phyloP scores from a whole-genome alignment of 139 green algal genomes.

The Astrephomene gubernaculifera region DNA sequence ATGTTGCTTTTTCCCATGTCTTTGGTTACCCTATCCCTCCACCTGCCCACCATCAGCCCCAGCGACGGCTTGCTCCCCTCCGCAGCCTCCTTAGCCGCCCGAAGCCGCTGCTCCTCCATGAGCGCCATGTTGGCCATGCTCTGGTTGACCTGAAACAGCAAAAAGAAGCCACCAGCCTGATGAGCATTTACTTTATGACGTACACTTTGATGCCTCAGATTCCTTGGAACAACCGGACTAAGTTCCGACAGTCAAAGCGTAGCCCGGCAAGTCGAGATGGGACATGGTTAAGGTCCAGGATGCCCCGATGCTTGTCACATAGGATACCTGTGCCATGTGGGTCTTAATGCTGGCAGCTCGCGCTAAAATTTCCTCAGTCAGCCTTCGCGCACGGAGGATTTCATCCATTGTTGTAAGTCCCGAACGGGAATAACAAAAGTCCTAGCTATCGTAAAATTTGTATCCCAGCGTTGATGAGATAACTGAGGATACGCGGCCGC shows the following conservation, averaged over 20 bases:
- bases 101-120: conserved; percentile 26
- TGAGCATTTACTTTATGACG: not conserved
- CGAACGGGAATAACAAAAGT: too few relatives aligned
- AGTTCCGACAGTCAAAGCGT: not conserved
- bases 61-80: not conserved
- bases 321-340: conserved; percentile 30
- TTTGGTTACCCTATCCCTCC: not conserved
- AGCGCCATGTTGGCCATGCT: conserved; percentile 49
- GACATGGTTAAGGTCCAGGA: not conserved
- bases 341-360: conserved; percentile 41
- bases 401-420: too few relatives aligned
- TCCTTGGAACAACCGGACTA: not conserved
- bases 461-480: too few relatives aligned
- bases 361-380: conserved; percentile 43
- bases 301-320: not conserved
- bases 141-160: conserved; percentile 20
- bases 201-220: not conserved
- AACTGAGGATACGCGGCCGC: too few relatives aligned
- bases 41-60: conserved; percentile 5
- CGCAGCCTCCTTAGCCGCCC: not conserved
- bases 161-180: not conserved
- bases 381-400: conserved; percentile 9
- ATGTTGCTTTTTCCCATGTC: not conserved
- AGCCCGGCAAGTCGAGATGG: not conserved
- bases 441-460: too few relatives aligned